These are phyloP conservation scores for Paradendryphiella salina DNA, from an alignment of 2,329 filamentous ascomycete genomes.

Conservation along the genomic window DNA sequence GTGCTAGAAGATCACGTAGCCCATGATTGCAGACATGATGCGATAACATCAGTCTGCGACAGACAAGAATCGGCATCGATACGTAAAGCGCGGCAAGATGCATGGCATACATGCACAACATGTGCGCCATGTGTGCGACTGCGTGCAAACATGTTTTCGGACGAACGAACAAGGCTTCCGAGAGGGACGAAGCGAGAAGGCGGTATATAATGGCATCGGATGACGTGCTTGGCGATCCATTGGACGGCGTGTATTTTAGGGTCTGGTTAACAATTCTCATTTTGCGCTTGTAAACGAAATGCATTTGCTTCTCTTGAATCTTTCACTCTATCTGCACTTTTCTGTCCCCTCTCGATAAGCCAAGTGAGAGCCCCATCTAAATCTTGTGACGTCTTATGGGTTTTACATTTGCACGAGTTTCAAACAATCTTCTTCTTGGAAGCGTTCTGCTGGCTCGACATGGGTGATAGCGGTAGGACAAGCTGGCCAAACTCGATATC, in stretches of 20 bases:
- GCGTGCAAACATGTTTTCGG: conserved; percentile 40
- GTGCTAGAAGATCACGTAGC: conserved; percentile 20
- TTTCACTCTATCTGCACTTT: too few relatives aligned
- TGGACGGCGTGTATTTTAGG: conserved; percentile 44
- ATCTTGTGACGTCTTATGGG: too few relatives aligned
- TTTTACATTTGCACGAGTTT: too few relatives aligned
- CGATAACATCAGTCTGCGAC: conserved; percentile 37
- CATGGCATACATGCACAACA: conserved; percentile 30
- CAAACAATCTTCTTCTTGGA: too few relatives aligned
- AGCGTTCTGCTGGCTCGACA: too few relatives aligned
- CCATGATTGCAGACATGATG: conserved; percentile 33
- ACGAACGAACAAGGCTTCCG: conserved; percentile 14
- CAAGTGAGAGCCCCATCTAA: too few relatives aligned
- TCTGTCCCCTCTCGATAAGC: too few relatives aligned
- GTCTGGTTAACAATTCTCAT: conserved; percentile 34
- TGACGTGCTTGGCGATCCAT: conserved; percentile 39
- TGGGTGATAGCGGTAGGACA: too few relatives aligned
- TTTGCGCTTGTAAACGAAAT: conserved; percentile 42
- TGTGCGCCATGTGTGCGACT: conserved; percentile 43
- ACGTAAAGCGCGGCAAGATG: conserved; percentile 16
- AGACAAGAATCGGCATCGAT: conserved; percentile 24
- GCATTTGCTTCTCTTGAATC: conserved; percentile 27
- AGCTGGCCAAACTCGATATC: too few relatives aligned
- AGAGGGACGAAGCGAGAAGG: conserved; percentile 11
- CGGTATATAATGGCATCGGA: conserved; percentile 42